Evolutionary conservation across 495 filamentous ascomycete species (phyloP).

Genomic region (Trichoderma virens): DNA sequence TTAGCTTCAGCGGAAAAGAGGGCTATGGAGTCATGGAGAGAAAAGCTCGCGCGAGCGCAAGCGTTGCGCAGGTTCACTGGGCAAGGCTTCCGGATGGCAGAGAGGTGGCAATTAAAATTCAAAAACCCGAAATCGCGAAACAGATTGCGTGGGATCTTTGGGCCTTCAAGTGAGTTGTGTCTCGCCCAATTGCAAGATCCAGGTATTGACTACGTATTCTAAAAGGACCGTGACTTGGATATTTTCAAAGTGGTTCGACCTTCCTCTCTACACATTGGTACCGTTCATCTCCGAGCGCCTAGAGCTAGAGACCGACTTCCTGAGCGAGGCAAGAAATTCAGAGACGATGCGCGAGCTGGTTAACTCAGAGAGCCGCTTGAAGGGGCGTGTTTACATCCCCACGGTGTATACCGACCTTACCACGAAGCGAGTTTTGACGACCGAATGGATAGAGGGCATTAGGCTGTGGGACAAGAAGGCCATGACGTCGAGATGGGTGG

Average conservation of each 20-base stretch:
- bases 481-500: constrained; percentile 65
- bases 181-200: not conserved
- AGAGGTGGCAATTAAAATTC: constrained; percentile 91
- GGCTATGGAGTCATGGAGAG: constrained; percentile 78
- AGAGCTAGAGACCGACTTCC: constrained; percentile 87
- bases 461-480: constrained; percentile 82
- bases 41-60: constrained; percentile 77
- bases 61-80: constrained; percentile 96
- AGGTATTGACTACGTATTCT: not conserved
- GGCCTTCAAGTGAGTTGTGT: constrained; percentile 72
- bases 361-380: constrained; percentile 64
- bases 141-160: constrained; percentile 92
- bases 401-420: constrained; percentile 74
- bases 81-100: constrained; percentile 73
- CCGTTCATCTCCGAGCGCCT: constrained; percentile 86
- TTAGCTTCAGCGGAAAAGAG: constrained; percentile 62
- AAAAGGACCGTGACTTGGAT: constrained; percentile 61
- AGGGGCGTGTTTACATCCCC: constrained; percentile 79
- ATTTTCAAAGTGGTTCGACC: constrained; percentile 75
- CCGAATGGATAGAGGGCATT: constrained; percentile 95
- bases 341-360: constrained; percentile 75
- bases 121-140: constrained; percentile 85
- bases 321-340: constrained; percentile 81
- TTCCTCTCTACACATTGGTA: constrained; percentile 80
- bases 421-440: constrained; percentile 80